Evolutionary conservation across 306 rosid species (phyloP), one percentile per base, ranked within the genome.

Genomic region (Gastrolobium bilobum): DNA sequence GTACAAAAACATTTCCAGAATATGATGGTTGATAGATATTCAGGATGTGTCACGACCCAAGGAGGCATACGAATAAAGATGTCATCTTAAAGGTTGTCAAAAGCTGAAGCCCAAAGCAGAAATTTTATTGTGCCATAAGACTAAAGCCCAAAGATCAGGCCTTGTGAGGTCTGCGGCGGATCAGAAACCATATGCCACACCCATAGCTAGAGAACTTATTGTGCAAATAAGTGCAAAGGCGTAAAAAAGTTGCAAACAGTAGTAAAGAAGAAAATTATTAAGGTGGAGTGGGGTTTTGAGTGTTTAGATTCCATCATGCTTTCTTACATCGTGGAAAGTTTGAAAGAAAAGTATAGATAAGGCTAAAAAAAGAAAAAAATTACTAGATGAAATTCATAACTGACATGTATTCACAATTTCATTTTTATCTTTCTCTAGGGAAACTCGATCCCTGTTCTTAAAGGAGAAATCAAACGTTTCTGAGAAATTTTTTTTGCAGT

Each of bases 31-130:
- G 33, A 69, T 50, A 29, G 26, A 20, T 7, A 44, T 33, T 69
- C 61, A 69, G 75, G 5, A 57, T 13, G 3, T 47, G 75, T 69
- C 75, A 50, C 61, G 61, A 48, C 73, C 75, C 75, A 34, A 69
- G 50, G 75, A 13, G 35, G 75, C 61, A 69, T 4, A 30, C 0
- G 10, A 2, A 46, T 46, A 47, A 67, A 69, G 34, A 13, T 69
- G 60, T 69, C 33, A 69, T 69, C 30, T 68, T 48, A 68, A 7
- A 31, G 75, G 59, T 46, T 50, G 75, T 50, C 75, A 69, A 69
- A 48, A 50, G 60, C 75, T 69, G 61, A 69, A 43, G 75, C 75
- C 75, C 61, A 69, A 69, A 69, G 44, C 34, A 44, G 43, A n/a
- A 48, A 8, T 11, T 13, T 5, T 9, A 26, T 43, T 4, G 7